Base-by-base conservation (phyloP, 345 rosid genomes). In the Eucalyptus victrix region DNA sequence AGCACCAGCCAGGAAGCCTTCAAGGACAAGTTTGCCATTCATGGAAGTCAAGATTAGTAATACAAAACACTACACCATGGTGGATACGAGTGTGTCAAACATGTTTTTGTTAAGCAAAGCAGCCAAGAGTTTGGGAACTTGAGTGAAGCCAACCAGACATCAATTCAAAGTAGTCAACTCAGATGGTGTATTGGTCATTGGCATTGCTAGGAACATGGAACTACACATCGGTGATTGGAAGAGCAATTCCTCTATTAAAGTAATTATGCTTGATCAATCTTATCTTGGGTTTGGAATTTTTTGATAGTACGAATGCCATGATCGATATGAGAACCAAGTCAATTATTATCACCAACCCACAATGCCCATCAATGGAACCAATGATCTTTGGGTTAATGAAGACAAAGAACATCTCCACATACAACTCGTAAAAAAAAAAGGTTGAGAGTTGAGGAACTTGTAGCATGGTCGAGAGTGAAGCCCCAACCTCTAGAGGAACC, bases 181-280 rank as follows among this genome's bases (percentile, higher is more conserved):
- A 23, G 0, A 21, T 56, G 62, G 5, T 56, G 62, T 56, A 56
- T 56, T 1, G 1, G 28, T 28, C 28, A 23, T 23, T 56, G 6
- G 62, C 28, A 56, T 56, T 23, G 28, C 62, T 56, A 21, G 28
- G 62, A 56, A 23, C 12, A 23, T 23, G 62, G 28, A 56, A 56
- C 62, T 56, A 56, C 28, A 9, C 62, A 56, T 23, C 1, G 6
- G 62, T 56, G 62, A 56, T 56, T 56, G 62, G 62, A 56, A 9
- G 62, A 23, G 62, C 12, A 23, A 56, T 21, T 56, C 2, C 12
- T 56, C 28, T 23, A 56, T 23, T 56, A 7, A 62, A n/a, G 72
- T 62, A 62, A 62, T 62, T n/a, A 4, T n/a, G 18, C 19, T 62
- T 15, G 34, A 62, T 62, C 9, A 62, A 62, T 28, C 69, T 62